Base-by-base conservation (phyloP, 1,284 basidiomycete genomes). In the Agaricales sp. region DNA sequence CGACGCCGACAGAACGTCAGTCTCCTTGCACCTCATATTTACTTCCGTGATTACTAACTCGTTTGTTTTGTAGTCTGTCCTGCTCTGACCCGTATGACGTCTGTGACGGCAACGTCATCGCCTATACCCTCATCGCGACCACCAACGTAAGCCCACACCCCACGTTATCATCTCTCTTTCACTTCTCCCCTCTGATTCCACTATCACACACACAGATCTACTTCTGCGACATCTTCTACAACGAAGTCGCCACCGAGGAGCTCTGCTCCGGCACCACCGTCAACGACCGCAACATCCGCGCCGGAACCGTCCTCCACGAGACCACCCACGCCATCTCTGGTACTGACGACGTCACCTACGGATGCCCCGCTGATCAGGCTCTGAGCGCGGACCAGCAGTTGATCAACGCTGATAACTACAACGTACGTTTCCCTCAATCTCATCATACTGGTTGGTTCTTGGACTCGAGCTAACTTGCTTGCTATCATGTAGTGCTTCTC, bases 81-180 rank as follows among this genome's bases (percentile, higher is more conserved):
- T 69, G 67, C 51, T 52, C 53, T 12, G 66, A 69, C 52, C 46
- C 54, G 14, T 61, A 55, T 46, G 55, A 58, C 25, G 64, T 54
- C n/a, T 69, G 67, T 58, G 49, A 45, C 24, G 54, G 57, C 37
- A 65, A 65, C 54, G 63, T 68, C 37, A 66, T 69, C 50, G 66
- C 67, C 6, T 68, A 70, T 59, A 69, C 67, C 19, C 56, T 64
- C 49, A 64, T 62, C 39, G 45, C 66, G 11, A 64, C 67, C 19
- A 67, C 65, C 51, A 66, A 68, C 55, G 66, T 67, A 43, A 45
- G 61, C 56, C 11, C 26, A 21, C n/a, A 41, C 45, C 60, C 56
- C 8, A 23, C 19, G n/a, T n/a, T n/a, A n/a, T n/a, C n/a, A n/a
- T n/a, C n/a, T n/a, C n/a, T 51, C 12, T 11, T 20, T 4, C 8